Percentiles rank a stretch among this genome's conserved stretches.
Conservation (phyloP, 2,329 filamentous ascomycete genomes). For the Pseudocercospora pini-densiflorae region DNA sequence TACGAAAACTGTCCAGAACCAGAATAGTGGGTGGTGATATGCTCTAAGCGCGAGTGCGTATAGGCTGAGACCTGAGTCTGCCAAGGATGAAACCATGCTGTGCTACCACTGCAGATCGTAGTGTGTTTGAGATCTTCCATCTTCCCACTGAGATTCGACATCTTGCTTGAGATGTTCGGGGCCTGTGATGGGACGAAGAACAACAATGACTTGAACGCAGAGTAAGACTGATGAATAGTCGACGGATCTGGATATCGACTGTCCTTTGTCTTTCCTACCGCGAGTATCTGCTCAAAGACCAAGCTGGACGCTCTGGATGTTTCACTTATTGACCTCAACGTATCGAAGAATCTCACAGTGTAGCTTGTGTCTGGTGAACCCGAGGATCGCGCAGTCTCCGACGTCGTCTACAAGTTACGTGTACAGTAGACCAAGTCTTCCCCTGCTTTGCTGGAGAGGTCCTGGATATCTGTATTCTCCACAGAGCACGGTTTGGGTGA, state of each 20-base stretch:
- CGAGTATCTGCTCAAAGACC: background rate
- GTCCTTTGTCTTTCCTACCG: background rate
- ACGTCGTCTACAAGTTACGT: no score
- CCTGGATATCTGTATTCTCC: no score
- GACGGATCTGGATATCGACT: background rate
- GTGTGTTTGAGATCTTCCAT: background rate
- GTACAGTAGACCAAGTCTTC: no score
- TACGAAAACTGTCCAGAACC: slow-evolving; percentile 15
- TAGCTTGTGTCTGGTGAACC: no score
- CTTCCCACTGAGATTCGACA: background rate
- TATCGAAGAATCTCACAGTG: no score
- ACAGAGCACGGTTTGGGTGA: no score
- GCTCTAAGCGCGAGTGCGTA: background rate
- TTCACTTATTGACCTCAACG: no score
- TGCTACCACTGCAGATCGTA: background rate
- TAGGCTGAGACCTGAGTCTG: background rate
- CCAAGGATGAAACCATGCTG: background rate
- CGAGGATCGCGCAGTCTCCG: no score
- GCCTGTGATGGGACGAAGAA: background rate
- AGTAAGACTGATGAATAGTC: background rate
- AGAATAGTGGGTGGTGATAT: slow-evolving; percentile 9
- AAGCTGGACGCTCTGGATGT: no score
- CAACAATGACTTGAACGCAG: background rate
- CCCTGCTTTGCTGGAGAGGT: no score
- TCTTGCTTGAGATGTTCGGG: background rate